Base-by-base conservation (phyloP, 257 asterid species). In the Verbascum thapsus region DNA sequence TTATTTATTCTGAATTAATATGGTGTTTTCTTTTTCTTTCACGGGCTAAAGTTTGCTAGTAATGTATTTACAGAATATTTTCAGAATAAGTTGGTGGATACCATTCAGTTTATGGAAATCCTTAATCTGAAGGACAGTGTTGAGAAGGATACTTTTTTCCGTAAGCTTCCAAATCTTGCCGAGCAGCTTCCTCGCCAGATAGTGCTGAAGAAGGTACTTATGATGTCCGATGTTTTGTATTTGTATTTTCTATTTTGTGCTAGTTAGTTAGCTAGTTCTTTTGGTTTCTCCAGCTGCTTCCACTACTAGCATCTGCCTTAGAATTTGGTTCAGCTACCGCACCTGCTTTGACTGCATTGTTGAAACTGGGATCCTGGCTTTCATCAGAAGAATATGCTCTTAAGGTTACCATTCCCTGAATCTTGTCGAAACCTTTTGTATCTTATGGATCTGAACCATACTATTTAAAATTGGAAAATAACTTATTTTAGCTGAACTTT, bases 251-350 rank as follows among this genome's bases (percentile, higher is more conserved):
- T 49, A 51, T 53, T 18, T 44, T 61, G 42, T 53, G 69, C 55
- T 55, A 58, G 52, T 65, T 35, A 38, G 23, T 66, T 55, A n/a
- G 67, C 53, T 35, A 37, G 47, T 10, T 38, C 71, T 47, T 66
- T 51, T 62, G 49, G 58, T 70, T 56, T 50, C 54, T 84, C 50
- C 83, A 94, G 99, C 79, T 94, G 70, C 95, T 94, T 78, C 99
- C 99, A 12, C 74, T 87, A 75, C 78, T 94, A 54, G 99, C 99
- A 66, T 90, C 97, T 0, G 83, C 99, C 38, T 71, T 94, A 61
- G 99, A 90, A 83, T 94, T 85, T 75, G 97, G 99, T 67, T 85
- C 99, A 60, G 99, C 99, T 70, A 83, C 95, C 78, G 99, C 99
- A 30, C 96, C 95, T 63, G 99, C 99, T 67, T 78, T 94, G 83